phyloP scores from a whole-genome alignment of 139 green algal genomes.

The Astrephomene gubernaculifera region DNA sequence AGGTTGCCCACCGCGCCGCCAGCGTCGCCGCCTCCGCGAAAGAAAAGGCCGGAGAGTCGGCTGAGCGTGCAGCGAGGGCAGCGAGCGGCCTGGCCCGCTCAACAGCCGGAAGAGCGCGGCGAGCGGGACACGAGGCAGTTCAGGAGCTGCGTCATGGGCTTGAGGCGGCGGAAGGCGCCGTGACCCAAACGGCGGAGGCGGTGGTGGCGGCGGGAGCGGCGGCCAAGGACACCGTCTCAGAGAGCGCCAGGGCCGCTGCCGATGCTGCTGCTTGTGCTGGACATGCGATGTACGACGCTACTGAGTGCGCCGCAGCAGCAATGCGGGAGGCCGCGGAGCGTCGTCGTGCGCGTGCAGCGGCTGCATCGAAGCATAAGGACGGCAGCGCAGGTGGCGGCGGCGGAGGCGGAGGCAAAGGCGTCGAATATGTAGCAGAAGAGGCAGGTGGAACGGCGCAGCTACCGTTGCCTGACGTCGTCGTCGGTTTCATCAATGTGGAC shows the following conservation, averaged over 20 bases:
- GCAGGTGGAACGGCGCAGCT: too few species aligned
- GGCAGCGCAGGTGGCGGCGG: not conserved
- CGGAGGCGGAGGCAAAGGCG: not conserved
- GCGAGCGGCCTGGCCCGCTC: too few species aligned
- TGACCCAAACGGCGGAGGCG: not conserved
- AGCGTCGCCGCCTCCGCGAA: too few species aligned
- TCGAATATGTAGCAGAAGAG: not conserved
- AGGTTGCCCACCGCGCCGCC: too few species aligned
- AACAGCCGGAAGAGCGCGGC: too few species aligned
- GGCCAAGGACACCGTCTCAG: not conserved
- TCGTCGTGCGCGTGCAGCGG: not conserved
- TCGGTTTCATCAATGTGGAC: too few species aligned
- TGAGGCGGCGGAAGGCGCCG: not conserved
- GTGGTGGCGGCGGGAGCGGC: not conserved
- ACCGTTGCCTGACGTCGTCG: too few species aligned
- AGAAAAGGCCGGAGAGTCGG: too few species aligned
- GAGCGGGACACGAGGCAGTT: too few species aligned
- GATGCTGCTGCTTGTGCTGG: not conserved
- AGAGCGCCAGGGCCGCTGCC: not conserved
- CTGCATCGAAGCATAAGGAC: not conserved
- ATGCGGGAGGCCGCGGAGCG: not conserved
- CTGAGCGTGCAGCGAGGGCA: too few species aligned
- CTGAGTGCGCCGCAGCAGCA: not conserved
- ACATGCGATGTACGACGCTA: not conserved
- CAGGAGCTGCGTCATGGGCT: too few species aligned